These are phyloP conservation scores for Amphibolis antarctica DNA, from an alignment of 106 monocot species.

Conservation along the genomic window DNA sequence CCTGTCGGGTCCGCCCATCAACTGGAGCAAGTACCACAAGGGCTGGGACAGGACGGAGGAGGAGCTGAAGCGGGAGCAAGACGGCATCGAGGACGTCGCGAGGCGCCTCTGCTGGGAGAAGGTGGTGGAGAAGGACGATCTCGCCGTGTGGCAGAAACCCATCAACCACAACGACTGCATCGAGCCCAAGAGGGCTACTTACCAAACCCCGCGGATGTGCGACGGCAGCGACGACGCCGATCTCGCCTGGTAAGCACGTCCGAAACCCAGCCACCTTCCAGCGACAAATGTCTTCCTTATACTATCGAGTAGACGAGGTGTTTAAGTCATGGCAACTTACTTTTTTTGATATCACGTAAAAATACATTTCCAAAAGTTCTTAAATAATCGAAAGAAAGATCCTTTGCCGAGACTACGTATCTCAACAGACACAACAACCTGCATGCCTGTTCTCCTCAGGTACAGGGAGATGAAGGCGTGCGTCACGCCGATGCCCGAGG, in stretches of 20 bases:
- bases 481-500: slow-evolving; percentile 10
- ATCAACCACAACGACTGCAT: slow-evolving; percentile 13
- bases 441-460: neutral
- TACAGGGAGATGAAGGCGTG: slow-evolving; percentile 9
- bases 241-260: slow-evolving; percentile 4
- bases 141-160: slow-evolving; percentile 14
- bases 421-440: too few species aligned
- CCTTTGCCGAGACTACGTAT: too few species aligned
- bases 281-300: too few species aligned
- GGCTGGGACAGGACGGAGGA: slow-evolving; percentile 15
- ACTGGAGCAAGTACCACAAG: slow-evolving; percentile 9
- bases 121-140: slow-evolving; percentile 10
- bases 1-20: slow-evolving; percentile 11
- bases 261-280: too few species aligned
- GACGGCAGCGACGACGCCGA: neutral
- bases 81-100: slow-evolving; percentile 7
- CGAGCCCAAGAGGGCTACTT: slow-evolving; percentile 1
- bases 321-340: too few species aligned
- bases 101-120: slow-evolving; percentile 13
- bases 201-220: neutral
- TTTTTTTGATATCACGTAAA: too few species aligned
- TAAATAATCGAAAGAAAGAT: too few species aligned
- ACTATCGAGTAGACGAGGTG: too few species aligned
- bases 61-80: slow-evolving; percentile 11
- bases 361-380: too few species aligned